Base-by-base conservation (phyloP, 2,329 filamentous ascomycete species). In the Macrophomina pseudophaseolina region DNA sequence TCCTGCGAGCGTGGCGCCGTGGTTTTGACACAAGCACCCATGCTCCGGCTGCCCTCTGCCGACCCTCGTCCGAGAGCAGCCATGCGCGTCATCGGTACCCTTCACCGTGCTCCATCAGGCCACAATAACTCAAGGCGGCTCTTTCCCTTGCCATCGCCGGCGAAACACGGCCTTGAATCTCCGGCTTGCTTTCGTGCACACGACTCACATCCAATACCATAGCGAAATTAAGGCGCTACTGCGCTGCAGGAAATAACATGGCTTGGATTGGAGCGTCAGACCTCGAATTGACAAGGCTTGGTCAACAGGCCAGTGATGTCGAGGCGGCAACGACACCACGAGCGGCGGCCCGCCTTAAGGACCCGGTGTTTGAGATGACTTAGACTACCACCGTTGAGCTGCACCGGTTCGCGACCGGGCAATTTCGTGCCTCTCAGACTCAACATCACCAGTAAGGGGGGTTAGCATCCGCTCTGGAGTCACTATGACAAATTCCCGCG, bases 51-150 rank as follows among this genome's bases (percentile, higher is more conserved):
- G 46, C n/a, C 23, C 58, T 44, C 42, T 32, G 16, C 42, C 49
- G 58, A 16, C 42, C 44, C 58, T 44, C 42, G 38, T 49, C 58
- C 30, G 4, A 62, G 30, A 8, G 58, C 44, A 49, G 56, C 56
- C 58, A 49, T 62, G 58, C 58, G 44, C 58, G 58, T 62, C 58
- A 62, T 62, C 58, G 16, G 6, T 32, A 30, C 46, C 46, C 28
- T 28, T n/a, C 18, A 30, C 44, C n/a, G 12, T 23, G 28, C 42
- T 32, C 33, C 44, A 30, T 62, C 58, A 35, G 58, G 33, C 58
- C 58, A 62, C 42, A 48, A 46, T 60, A 44, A 60, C n/a, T 62
- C 30, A 11, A 9, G 42, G 30, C 42, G 58, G 58, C 44, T 60
- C 56, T 35, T 44, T 16, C 42, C 28, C 40, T 46, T 46, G 35